Percentiles rank a stretch among this genome's conserved stretches.
These are phyloP conservation scores for Scenedesmus sp. DNA, from an alignment of 163 green algal genomes.

Conservation along the genomic window DNA sequence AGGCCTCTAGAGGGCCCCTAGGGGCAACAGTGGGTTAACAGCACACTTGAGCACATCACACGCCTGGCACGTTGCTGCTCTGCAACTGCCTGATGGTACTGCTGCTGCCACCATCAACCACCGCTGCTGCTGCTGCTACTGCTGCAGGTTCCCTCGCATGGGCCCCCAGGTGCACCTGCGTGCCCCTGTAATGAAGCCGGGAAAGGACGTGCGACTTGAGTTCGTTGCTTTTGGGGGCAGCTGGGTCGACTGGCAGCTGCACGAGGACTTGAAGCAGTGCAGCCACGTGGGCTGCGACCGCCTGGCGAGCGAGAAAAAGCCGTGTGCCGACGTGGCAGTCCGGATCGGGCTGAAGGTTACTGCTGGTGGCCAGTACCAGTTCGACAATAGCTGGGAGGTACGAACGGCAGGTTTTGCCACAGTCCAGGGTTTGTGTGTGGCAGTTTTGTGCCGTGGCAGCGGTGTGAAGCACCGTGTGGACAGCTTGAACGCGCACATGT, in stretches of 20 bases:
- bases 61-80: too few species aligned
- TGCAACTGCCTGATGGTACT: background rate
- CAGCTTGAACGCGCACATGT: too few species aligned
- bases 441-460: too few species aligned
- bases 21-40: too few species aligned
- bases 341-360: conserved; percentile 41
- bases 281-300: conserved; percentile 22
- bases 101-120: background rate
- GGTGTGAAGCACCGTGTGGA: too few species aligned
- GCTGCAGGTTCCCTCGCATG: conserved; percentile 43
- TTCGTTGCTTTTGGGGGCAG: conserved; percentile 46
- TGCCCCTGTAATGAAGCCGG: background rate
- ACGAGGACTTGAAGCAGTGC: background rate
- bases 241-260: background rate
- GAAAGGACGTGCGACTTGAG: conserved; percentile 15
- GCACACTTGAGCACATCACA: too few species aligned
- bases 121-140: background rate
- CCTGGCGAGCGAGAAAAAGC: background rate
- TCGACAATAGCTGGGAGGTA: conserved; percentile 36
- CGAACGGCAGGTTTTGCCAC: background rate
- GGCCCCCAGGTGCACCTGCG: conserved; percentile 43
- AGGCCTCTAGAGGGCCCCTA: too few species aligned
- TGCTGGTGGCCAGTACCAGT: background rate
- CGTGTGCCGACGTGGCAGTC: background rate
- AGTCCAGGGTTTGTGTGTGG: background rate